Conservation (phyloP, 148 eudicot species). For the Oxyria digyna region DNA sequence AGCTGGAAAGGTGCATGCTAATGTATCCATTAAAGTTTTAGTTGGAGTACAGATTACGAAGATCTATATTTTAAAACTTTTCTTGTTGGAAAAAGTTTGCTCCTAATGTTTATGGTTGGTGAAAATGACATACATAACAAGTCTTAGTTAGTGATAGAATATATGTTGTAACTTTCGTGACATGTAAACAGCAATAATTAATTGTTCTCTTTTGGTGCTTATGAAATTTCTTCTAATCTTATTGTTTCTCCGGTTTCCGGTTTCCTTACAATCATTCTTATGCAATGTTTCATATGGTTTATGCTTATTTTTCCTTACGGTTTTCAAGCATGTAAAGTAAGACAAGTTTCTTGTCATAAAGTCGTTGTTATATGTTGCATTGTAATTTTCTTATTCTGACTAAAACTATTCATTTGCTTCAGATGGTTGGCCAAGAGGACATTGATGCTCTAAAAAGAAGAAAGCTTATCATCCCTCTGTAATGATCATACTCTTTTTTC, state of each 20-base stretch:
- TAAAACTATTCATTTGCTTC: conserved; percentile 3
- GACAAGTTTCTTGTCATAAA: background rate
- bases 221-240: too few species aligned
- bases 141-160: too few species aligned
- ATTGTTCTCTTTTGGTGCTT: too few species aligned
- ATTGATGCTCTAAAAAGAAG: conserved; percentile 63
- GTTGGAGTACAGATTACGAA: background rate
- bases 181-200: too few species aligned
- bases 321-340: background rate
- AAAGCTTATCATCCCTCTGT: conserved; percentile 74
- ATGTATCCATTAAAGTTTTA: background rate
- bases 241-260: too few species aligned
- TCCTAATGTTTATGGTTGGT: background rate
- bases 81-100: background rate
- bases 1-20: conserved; percentile 3
- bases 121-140: too few species aligned
- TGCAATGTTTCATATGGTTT: background rate
- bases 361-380: background rate
- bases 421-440: conserved; percentile 54
- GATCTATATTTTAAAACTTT: background rate
- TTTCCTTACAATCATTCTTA: too few species aligned
- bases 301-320: background rate
- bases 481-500: conserved; percentile 11
- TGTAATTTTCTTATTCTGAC: background rate
- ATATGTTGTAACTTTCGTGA: too few species aligned